phyloP scores from a whole-genome alignment of 768 basidiomycete species.

The Xerocomus brunneocitrinus region DNA sequence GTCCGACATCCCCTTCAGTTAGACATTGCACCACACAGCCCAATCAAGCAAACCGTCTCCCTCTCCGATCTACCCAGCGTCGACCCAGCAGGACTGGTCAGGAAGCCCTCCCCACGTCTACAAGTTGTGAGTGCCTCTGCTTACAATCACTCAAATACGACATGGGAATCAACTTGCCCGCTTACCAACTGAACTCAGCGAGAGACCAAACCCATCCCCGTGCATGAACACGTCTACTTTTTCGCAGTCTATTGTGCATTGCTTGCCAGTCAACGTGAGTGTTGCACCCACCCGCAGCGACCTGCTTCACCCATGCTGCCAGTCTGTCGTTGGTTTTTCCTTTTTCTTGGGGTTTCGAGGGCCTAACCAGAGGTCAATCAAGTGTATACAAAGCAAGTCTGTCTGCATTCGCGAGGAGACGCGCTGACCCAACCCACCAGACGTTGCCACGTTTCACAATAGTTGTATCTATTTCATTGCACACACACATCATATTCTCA shows the following conservation, averaged over 20 bases:
- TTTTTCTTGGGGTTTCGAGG: constrained; percentile 23
- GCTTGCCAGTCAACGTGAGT: constrained; percentile 26
- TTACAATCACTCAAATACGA: constrained; percentile 1
- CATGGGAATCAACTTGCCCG: constrained; percentile 9
- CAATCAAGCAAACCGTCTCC: constrained; percentile 7
- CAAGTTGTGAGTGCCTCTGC: constrained; percentile 21
- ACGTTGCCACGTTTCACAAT: constrained; percentile 2
- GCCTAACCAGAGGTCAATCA: constrained; percentile 17
- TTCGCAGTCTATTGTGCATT: constrained; percentile 19
- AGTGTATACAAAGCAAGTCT: constrained; percentile 7
- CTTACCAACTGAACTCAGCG: constrained; percentile 18
- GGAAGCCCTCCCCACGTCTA: constrained; percentile 5
- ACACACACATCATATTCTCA: constrained; percentile 11
- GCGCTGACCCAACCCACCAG: constrained; percentile 5
- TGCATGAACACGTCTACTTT: constrained; percentile 6
- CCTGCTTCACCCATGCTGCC: neutral
- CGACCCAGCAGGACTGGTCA: neutral
- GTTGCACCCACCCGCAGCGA: neutral
- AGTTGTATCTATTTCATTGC: constrained; percentile 19
- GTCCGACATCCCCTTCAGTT: neutral
- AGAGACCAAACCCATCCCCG: neutral
- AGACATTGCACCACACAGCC: neutral
- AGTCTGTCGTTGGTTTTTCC: constrained; percentile 26
- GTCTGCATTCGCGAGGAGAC: neutral
- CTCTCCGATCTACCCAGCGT: constrained; percentile 8